Percentiles rank a stretch among this genome's conserved stretches.
These are phyloP conservation scores for Babesia ovis DNA, from an alignment of 169 alveolate species.

Conservation along the genomic window DNA sequence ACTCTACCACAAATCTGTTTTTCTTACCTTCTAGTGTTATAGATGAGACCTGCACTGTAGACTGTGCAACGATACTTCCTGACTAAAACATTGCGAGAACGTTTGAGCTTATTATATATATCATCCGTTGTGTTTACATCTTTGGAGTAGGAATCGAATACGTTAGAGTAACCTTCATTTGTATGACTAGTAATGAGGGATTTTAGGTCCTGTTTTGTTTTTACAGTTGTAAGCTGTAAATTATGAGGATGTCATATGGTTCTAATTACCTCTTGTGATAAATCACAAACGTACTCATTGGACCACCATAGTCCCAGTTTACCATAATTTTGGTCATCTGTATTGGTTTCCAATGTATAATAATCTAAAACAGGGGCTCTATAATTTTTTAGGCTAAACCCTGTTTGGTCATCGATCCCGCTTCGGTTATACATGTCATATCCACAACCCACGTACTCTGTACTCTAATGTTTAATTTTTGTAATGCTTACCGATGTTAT, in stretches of 20 bases:
- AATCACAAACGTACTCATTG: constrained; percentile 53
- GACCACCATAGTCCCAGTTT: constrained; percentile 29
- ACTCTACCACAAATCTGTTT: too few species aligned
- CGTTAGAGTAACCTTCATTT: background rate
- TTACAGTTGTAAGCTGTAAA: constrained; percentile 32
- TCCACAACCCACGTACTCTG: constrained; percentile 65
- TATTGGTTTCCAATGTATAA: background rate
- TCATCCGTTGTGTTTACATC: constrained; percentile 25
- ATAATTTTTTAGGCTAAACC: constrained; percentile 39
- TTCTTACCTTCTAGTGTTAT: constrained; percentile 10
- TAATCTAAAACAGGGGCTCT: constrained; percentile 53
- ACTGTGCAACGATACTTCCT: constrained; percentile 58
- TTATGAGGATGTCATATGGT: too few species aligned
- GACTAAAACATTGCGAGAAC: constrained; percentile 18
- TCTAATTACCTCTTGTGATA: constrained; percentile 46
- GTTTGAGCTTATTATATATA: constrained; percentile 16
- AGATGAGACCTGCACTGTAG: constrained; percentile 53
- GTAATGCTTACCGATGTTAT: constrained; percentile 26
- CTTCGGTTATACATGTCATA: constrained; percentile 42
- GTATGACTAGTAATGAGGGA: background rate
- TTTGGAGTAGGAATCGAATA: background rate
- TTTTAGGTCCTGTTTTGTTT: constrained; percentile 21
- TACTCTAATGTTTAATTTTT: background rate
- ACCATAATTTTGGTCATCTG: background rate
- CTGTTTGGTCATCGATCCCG: constrained; percentile 23